Evolutionary conservation across 1,139 yeast genomes (phyloP).

Genomic region (Taphrina pruni): DNA sequence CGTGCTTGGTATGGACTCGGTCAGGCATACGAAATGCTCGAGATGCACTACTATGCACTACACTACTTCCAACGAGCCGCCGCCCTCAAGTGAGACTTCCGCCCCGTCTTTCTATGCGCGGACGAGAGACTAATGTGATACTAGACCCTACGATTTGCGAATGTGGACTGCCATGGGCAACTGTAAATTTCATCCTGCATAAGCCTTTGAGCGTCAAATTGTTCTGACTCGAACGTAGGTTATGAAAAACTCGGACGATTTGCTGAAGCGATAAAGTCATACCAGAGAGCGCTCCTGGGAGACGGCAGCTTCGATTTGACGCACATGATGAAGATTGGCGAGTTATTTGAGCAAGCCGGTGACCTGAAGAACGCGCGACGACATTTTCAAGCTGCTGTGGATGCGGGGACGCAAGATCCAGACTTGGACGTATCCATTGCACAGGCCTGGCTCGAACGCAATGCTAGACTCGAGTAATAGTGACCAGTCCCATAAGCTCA

Average conservation of each 20-base stretch:
- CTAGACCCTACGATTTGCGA: constrained; percentile 76
- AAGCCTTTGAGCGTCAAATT: neutral
- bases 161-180: constrained; percentile 98
- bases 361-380: constrained; percentile 60
- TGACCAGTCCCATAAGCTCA: too few relatives aligned
- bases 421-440: constrained; percentile 8
- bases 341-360: constrained; percentile 64
- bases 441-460: constrained; percentile 27
- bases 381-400: constrained; percentile 48
- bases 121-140: neutral
- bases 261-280: constrained; percentile 67
- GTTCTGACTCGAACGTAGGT: constrained; percentile 33
- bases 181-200: constrained; percentile 53
- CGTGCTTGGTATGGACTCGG: constrained; percentile 99
- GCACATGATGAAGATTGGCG: constrained; percentile 72
- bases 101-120: neutral
- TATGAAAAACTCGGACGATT: constrained; percentile 77
- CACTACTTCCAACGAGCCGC: constrained; percentile 94
- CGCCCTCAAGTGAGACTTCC: constrained; percentile 61
- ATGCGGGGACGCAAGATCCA: constrained; percentile 16
- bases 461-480: constrained; percentile 12
- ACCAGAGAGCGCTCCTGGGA: constrained; percentile 57
- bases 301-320: constrained; percentile 54
- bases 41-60: constrained; percentile 90
- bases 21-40: constrained; percentile 95